These are phyloP conservation scores for Sporothrix pallida DNA, from an alignment of 2,329 filamentous ascomycete species.

Conservation along the genomic window DNA sequence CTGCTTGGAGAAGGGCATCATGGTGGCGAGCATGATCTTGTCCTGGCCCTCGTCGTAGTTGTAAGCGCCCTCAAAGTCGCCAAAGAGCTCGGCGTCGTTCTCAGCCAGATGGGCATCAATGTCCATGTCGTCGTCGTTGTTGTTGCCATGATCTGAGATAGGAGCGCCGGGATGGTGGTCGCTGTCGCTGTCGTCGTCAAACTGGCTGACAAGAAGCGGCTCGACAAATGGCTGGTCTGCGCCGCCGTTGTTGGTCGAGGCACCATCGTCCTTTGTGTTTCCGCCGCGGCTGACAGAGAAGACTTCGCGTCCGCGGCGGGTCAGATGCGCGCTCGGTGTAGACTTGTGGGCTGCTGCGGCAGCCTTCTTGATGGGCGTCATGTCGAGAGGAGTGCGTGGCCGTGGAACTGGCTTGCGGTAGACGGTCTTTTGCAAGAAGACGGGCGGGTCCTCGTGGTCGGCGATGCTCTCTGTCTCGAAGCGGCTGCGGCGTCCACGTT, in stretches of 20 bases:
- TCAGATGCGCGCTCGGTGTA: not conserved
- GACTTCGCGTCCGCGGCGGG: not conserved
- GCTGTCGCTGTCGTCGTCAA: conserved; percentile 29
- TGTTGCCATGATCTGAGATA: not conserved
- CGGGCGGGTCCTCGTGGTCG: not conserved
- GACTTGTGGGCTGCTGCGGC: not conserved
- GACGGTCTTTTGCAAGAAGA: conserved; percentile 27
- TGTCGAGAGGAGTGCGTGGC: not conserved
- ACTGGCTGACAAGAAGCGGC: conserved; percentile 13
- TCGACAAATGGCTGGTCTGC: conserved; percentile 11
- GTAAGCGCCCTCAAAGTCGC: conserved; percentile 31
- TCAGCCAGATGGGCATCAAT: not conserved
- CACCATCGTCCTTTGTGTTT: not conserved
- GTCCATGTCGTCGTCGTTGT: not conserved
- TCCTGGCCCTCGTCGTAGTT: conserved; percentile 26
- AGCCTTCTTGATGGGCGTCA: conserved; percentile 1
- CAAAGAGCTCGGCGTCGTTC: conserved; percentile 22
- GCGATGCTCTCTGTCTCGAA: not conserved
- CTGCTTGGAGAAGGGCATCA: conserved; percentile 32
- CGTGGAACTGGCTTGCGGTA: conserved; percentile 29
- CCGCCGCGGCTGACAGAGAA: conserved; percentile 7
- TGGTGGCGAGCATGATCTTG: conserved; percentile 34
- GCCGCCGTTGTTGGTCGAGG: not conserved
- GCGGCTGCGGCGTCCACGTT: not conserved
- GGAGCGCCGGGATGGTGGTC: conserved; percentile 7